These are phyloP conservation scores for Collybia sordida DNA, from an alignment of 768 basidiomycete species.

Conservation along the genomic window DNA sequence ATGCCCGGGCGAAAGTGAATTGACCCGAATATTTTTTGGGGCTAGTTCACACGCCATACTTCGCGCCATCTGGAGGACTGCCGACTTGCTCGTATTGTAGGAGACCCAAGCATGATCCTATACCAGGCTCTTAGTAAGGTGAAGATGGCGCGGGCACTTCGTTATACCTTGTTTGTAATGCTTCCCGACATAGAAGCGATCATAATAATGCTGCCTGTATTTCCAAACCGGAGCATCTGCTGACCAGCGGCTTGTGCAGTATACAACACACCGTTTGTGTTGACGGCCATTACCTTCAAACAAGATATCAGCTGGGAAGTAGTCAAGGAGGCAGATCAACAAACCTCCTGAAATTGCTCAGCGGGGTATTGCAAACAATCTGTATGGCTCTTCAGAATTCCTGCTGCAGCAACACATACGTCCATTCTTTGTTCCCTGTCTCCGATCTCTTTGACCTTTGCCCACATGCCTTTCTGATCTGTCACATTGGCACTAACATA, in stretches of 20 bases:
- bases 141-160: background rate
- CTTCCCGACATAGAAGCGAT: constrained; percentile 68
- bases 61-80: constrained; percentile 76
- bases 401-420: constrained; percentile 77
- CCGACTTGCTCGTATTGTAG: constrained; percentile 78
- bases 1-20: constrained; percentile 74
- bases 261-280: constrained; percentile 62
- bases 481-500: constrained; percentile 68
- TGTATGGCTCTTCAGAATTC: constrained; percentile 58
- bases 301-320: background rate
- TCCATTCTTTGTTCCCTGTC: constrained; percentile 72
- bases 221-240: constrained; percentile 57
- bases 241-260: constrained; percentile 66
- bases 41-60: constrained; percentile 85
- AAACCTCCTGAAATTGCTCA: constrained; percentile 62
- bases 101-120: constrained; percentile 73
- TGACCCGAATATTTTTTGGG: constrained; percentile 63
- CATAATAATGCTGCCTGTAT: constrained; percentile 59
- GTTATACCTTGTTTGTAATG: constrained; percentile 66
- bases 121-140: background rate
- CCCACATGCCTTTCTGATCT: constrained; percentile 62
- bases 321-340: constrained; percentile 6
- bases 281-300: constrained; percentile 62
- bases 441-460: constrained; percentile 54
- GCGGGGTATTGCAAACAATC: constrained; percentile 69